Evolutionary conservation across 108 stramenopile genomes (phyloP).

Genomic region (Pinguiococcus pyrenoidosus): DNA sequence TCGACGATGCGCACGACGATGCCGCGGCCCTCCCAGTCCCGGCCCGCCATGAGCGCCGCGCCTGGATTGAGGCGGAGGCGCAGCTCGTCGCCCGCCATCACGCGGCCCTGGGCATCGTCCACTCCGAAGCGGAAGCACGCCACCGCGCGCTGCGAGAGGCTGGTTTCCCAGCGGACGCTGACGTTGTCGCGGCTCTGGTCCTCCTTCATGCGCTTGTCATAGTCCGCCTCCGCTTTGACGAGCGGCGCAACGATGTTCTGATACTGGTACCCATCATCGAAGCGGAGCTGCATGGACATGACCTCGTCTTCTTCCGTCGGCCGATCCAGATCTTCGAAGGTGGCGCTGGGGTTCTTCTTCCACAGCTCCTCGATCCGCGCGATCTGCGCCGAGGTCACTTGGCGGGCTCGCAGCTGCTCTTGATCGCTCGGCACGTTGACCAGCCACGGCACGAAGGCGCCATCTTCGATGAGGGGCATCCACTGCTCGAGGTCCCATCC

Average conservation of each 20-base stretch:
- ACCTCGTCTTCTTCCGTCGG: conserved; percentile 65
- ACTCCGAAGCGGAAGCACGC: conserved; percentile 63
- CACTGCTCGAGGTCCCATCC: conserved; percentile 90
- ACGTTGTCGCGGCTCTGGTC: conserved; percentile 69
- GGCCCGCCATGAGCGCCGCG: conserved; percentile 36
- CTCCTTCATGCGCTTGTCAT: conserved; percentile 87
- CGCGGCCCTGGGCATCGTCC: conserved; percentile 38
- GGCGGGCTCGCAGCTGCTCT: conserved; percentile 44
- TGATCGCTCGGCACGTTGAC: conserved; percentile 50
- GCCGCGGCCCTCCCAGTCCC: conserved; percentile 73
- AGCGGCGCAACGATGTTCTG: conserved; percentile 90
- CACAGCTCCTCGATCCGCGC: conserved; percentile 83
- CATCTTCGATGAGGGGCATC: conserved; percentile 86
- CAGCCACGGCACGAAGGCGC: conserved; percentile 81
- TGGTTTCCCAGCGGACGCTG: conserved; percentile 76
- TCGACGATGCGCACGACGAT: conserved; percentile 74
- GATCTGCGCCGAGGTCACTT: conserved; percentile 74
- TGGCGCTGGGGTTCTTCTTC: conserved; percentile 76
- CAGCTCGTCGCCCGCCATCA: conserved; percentile 87
- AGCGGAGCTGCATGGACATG: conserved; percentile 50
- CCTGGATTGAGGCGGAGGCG: conserved; percentile 61
- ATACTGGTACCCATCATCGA: conserved; percentile 96
- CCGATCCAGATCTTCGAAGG: conserved; percentile 69
- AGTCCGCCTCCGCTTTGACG: conserved; percentile 94
- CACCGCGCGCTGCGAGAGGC: conserved; percentile 63